Base-by-base conservation (phyloP, 805 yeast species). In the Metschnikowia henanensis region DNA sequence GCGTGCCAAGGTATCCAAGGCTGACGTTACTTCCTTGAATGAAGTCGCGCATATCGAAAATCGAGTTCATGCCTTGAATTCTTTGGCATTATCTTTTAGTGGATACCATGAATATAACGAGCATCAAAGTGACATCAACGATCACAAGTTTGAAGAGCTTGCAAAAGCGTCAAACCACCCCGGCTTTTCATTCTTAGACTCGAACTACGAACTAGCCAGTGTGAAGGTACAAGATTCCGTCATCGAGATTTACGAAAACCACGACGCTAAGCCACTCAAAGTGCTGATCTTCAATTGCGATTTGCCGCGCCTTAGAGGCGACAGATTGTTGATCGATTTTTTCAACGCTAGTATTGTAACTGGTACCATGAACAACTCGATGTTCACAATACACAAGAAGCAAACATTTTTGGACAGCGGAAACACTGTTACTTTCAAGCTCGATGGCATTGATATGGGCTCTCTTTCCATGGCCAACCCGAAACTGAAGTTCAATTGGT, bases 311-410 rank as follows among this genome's bases (percentile, higher is more conserved):
- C 59, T 87, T 30, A 67, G 88, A 33, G 73, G 81, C 7, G 72
- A 76, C 41, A 75, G 84, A 71, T 53, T 82, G 22, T 63, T 83
- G 33, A 65, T 81, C 43, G 94, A 87, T 60, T 73, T 86, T 41
- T 75, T 86, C 64, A 82, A 81, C 58, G 87, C 90, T 12, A 73
- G 74, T 43, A 80, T 83, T 37, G 80, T 84, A 25, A 80, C 86
- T 13, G 95, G 95, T 0, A 79, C 91, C 0, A 70, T 86, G 12
- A 84, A 85, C 56, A 84, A 84, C 41, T 80, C 94, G 1, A 69
- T 87, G 61, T 85, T 86, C 64, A 84, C 90, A 0, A 73, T 87
- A 18, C 94, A 86, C 54, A 84, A 84, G 57, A 77, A 86, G 53
- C 92, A 85, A 57, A 75, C 76, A 43, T 63, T 73, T 47, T 68